These are phyloP conservation scores for Cubamyces lactineus DNA, from an alignment of 768 basidiomycete genomes.

Conservation along the genomic window DNA sequence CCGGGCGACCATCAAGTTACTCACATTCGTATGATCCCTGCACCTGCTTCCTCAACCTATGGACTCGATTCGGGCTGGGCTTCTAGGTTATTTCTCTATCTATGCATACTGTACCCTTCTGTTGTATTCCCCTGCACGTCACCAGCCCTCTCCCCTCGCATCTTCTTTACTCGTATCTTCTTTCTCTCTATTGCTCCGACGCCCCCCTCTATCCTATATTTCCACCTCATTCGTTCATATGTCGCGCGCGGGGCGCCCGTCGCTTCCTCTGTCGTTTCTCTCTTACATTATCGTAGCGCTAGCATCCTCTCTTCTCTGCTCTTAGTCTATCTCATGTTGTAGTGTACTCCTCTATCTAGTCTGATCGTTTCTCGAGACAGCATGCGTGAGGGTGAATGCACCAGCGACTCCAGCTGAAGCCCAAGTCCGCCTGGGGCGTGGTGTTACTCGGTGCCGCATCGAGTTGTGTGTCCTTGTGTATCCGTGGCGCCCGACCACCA, in stretches of 20 bases:
- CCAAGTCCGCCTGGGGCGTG: too few species aligned
- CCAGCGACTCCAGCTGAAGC: too few species aligned
- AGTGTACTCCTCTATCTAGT: neutral
- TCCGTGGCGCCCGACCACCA: too few species aligned
- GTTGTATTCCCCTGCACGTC: neutral
- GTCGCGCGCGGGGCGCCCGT: neutral
- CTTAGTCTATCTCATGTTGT: too few species aligned
- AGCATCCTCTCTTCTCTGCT: too few species aligned
- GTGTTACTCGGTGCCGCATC: too few species aligned
- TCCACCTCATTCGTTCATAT: constrained; percentile 4
- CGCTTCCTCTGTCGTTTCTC: too few species aligned
- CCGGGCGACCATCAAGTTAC: neutral
- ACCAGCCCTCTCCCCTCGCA: neutral
- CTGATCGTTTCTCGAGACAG: too few species aligned
- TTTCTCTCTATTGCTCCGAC: neutral
- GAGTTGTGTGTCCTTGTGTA: neutral
- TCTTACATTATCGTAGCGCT: neutral
- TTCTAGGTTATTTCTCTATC: constrained; percentile 11
- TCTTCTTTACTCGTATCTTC: neutral
- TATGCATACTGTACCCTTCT: constrained; percentile 3
- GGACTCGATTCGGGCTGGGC: neutral
- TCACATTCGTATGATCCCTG: neutral
- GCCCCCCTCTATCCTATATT: constrained; percentile 1
- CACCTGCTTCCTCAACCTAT: neutral
- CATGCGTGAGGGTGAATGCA: too few species aligned